Conservation (phyloP, 108 stramenopile genomes). For the Parietichytrium sp. region DNA sequence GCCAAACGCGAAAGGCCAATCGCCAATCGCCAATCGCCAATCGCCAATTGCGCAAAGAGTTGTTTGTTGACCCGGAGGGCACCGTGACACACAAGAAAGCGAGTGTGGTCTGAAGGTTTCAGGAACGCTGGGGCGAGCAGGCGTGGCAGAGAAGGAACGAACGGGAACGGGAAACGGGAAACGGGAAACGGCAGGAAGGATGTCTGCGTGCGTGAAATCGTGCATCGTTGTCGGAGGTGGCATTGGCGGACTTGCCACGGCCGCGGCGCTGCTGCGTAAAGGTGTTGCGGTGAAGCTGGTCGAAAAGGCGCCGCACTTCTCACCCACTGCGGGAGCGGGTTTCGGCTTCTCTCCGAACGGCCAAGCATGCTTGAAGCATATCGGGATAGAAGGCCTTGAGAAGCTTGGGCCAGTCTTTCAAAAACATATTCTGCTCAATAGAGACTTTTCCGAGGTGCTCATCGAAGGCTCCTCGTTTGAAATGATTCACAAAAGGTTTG, state of each 20-base stretch:
- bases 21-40: too few species aligned
- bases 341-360: conserved; percentile 49
- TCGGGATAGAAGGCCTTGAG: conserved; percentile 42
- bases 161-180: too few species aligned
- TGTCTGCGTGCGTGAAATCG: too few species aligned
- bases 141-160: too few species aligned
- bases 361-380: neutral
- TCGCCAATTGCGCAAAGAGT: too few species aligned
- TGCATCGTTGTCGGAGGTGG: conserved; percentile 48
- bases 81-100: too few species aligned
- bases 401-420: conserved; percentile 42
- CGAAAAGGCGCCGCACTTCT: conserved; percentile 41
- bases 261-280: conserved; percentile 48
- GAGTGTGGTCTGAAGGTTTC: too few species aligned
- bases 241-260: conserved; percentile 48
- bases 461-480: conserved; percentile 43
- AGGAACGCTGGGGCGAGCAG: too few species aligned
- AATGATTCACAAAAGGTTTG: conserved; percentile 49
- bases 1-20: too few species aligned
- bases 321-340: conserved; percentile 49
- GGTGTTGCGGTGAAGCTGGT: conserved; percentile 13
- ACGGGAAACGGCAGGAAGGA: too few species aligned
- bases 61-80: too few species aligned
- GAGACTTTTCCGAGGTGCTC: conserved; percentile 41
- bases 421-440: conserved; percentile 43